phyloP scores from a whole-genome alignment of 169 alveolate genomes.

The Eimeria acervulina region DNA sequence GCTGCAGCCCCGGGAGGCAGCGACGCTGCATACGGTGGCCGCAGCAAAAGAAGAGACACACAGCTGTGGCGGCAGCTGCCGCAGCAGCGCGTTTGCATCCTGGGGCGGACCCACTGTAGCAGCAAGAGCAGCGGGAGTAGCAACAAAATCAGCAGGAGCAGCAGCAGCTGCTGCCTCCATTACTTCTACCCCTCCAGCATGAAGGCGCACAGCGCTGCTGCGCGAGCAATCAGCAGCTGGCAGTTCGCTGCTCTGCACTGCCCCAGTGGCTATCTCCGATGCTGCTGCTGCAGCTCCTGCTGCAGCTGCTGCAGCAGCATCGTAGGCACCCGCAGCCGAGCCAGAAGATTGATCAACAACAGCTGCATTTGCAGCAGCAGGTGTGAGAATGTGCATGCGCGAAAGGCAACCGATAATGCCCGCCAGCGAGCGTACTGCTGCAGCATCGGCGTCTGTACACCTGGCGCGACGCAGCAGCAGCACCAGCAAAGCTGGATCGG shows the following conservation, averaged over 20 bases:
- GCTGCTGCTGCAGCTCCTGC: not conserved
- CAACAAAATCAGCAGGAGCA: not conserved
- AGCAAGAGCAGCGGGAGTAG: not conserved
- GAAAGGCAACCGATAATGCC: conserved; percentile 27
- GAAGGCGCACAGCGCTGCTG: not conserved
- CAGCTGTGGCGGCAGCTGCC: conserved; percentile 50
- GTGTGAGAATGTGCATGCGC: conserved; percentile 1
- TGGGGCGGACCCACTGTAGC: not conserved
- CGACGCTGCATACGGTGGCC: conserved; percentile 28
- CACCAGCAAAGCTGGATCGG: conserved; percentile 41
- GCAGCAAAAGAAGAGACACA: conserved; percentile 45
- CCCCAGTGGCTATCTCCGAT: not conserved
- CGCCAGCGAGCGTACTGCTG: conserved; percentile 14
- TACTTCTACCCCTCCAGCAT: not conserved
- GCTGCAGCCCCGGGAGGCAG: not conserved
- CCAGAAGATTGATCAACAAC: conserved; percentile 28
- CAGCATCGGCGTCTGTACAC: not conserved
- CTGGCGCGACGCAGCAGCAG: conserved; percentile 51
- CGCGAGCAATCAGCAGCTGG: too few relatives aligned
- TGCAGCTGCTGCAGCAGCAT: not conserved
- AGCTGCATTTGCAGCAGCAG: not conserved
- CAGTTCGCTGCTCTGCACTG: not conserved
- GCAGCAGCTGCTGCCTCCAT: not conserved
- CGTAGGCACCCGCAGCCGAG: not conserved
- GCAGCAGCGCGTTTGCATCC: not conserved